Base-by-base conservation (phyloP, 768 basidiomycete genomes). In the Tricholoma matsutake region DNA sequence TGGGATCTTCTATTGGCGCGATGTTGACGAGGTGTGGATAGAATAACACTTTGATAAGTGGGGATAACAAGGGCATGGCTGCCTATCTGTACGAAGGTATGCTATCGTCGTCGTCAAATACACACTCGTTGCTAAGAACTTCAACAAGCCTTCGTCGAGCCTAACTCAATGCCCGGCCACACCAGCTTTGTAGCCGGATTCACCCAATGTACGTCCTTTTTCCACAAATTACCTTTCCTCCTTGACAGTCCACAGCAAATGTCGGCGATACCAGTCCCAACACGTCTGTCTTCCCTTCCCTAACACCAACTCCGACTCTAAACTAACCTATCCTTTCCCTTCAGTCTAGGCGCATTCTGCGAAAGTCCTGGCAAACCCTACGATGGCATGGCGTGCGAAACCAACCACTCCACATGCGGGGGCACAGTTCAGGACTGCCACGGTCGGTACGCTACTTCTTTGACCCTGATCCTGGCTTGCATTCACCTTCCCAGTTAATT, bases 31-130 rank as follows among this genome's bases (percentile, higher is more conserved):
- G 20, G 6, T 34, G 22, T 63, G 57, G 45, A 28, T 63, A 91
- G 88, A 93, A 92, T 69, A 92, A 91, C 63, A 91, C 90, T 0
- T 76, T 92, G n/a, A 82, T 92, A 31, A 91, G 89, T 71, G 73
- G 81, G 3, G 91, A 92, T 72, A 92, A 92, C 76, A 92, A 93
- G 71, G 91, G 91, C 41, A 91, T 92, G 89, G 89, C 91, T 3
- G 89, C 89, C 7, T 87, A 83, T 71, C 69, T 92, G 16, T 93
- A 90, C 62, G 91, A 92, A 79, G 75, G 87, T 88, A 60, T 54
- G 80, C 39, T 59, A 57, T 35, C 16, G 8, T 29, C 22, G n/a
- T 29, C 28, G 31, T 37, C n/a, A 20, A 31, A 41, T 31, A 35
- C 53, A 47, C 41, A 56, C 56, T 57, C 45, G 47, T 43, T 37